These are phyloP conservation scores for Trametes versicolor DNA, from an alignment of 1,284 basidiomycete species.

Conservation along the genomic window DNA sequence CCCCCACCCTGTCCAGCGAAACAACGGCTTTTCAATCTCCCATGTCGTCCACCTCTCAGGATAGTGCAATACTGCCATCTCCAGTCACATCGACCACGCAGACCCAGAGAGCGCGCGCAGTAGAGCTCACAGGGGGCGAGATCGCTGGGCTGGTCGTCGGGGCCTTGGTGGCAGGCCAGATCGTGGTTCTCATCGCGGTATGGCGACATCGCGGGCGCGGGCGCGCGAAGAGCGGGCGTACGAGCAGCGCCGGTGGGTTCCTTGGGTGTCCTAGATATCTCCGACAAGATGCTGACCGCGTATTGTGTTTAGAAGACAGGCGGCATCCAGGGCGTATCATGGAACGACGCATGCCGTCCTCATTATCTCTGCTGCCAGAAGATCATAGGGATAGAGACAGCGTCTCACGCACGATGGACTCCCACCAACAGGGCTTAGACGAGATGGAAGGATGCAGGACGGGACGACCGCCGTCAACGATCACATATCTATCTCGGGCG, in stretches of 20 bases:
- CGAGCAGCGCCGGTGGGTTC: too few relatives aligned
- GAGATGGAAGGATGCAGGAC: neutral
- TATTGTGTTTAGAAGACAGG: neutral
- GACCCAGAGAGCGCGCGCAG: neutral
- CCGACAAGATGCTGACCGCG: neutral
- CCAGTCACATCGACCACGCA: neutral
- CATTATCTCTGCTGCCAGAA: neutral
- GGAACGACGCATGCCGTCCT: neutral
- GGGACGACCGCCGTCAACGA: neutral
- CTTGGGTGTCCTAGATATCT: neutral
- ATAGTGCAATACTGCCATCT: neutral
- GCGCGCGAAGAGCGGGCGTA: neutral
- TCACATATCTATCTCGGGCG: neutral
- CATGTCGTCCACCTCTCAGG: too few relatives aligned
- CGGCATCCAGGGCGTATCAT: neutral
- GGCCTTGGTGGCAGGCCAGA: neutral
- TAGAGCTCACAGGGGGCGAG: neutral
- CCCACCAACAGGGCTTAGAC: neutral
- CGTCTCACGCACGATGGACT: neutral
- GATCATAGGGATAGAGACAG: neutral
- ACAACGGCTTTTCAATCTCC: neutral
- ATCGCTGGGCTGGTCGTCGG: constrained; percentile 4
- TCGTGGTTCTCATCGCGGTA: neutral
- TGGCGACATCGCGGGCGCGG: neutral
- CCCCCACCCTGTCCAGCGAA: neutral